These are phyloP conservation scores for Aspergillus oerlinghausenensis DNA, from an alignment of 2,329 filamentous ascomycete genomes.

Conservation along the genomic window DNA sequence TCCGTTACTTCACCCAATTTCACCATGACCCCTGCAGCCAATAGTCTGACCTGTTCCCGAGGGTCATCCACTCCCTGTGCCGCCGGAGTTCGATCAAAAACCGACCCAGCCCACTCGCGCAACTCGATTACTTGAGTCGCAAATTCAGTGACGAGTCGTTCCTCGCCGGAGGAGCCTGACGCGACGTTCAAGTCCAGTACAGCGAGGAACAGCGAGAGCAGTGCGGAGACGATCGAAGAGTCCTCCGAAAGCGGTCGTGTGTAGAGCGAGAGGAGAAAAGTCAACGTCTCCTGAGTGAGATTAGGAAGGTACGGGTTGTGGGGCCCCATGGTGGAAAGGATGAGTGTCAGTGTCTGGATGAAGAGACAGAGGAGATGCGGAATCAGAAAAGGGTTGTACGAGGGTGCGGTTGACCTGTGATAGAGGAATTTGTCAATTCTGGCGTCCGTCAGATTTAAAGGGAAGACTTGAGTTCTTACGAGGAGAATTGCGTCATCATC, in stretches of 20 bases:
- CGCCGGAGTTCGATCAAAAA: constrained; percentile 60
- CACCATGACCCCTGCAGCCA: constrained; percentile 79
- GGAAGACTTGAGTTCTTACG: constrained; percentile 29
- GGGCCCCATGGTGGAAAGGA: constrained; percentile 79
- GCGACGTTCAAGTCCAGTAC: constrained; percentile 71
- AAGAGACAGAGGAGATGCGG: constrained; percentile 73
- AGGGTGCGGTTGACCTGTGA: constrained; percentile 30
- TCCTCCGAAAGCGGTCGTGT: constrained; percentile 52
- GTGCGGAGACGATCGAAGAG: constrained; percentile 62
- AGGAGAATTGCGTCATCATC: constrained; percentile 51
- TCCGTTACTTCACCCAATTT: constrained; percentile 77
- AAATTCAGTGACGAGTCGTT: constrained; percentile 68
- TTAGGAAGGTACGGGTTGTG: constrained; percentile 70
- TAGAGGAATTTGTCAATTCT: constrained; percentile 11
- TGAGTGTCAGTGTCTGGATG: constrained; percentile 77
- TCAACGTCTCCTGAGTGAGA: constrained; percentile 80
- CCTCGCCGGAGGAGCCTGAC: constrained; percentile 48
- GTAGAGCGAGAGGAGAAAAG: constrained; percentile 70
- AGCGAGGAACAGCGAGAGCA: constrained; percentile 74
- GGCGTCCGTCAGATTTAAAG: background rate
- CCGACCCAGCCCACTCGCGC: constrained; percentile 73
- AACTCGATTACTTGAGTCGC: constrained; percentile 78
- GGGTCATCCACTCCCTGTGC: constrained; percentile 48
- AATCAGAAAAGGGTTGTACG: constrained; percentile 62
- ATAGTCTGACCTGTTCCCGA: constrained; percentile 37